phyloP scores from a whole-genome alignment of 148 eudicot species.

The Rhododendron vialii region DNA sequence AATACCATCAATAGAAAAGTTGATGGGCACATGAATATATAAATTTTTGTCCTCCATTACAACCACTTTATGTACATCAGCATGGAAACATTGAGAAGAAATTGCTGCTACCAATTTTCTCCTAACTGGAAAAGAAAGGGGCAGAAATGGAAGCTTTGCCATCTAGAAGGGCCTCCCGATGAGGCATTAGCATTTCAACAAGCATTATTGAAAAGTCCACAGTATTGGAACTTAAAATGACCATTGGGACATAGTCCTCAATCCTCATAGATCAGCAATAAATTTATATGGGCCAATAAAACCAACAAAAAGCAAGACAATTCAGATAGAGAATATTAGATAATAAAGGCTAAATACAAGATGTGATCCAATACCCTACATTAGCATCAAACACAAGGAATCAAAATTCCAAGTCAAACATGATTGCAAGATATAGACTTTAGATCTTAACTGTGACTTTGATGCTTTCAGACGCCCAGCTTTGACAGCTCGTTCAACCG shows the following conservation, averaged over 20 bases:
- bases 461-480: constrained; percentile 43
- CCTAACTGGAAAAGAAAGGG: not conserved
- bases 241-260: not conserved
- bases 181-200: not conserved
- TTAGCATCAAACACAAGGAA: not conserved
- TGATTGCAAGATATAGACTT: not conserved
- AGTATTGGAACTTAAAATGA: not conserved
- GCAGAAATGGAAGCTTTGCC: not conserved
- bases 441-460: constrained; percentile 55
- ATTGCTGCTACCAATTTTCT: not conserved
- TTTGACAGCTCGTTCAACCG: constrained; percentile 52
- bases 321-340: not conserved
- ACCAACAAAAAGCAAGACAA: not conserved
- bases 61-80: not conserved
- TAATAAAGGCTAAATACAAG: not conserved
- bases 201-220: not conserved
- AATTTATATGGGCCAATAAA: not conserved
- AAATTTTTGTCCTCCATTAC: not conserved
- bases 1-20: not conserved
- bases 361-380: not conserved
- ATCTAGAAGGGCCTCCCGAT: not conserved
- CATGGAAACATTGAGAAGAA: not conserved
- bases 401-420: not conserved
- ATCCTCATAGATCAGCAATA: not conserved
- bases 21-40: not conserved